These are phyloP conservation scores for Melaleuca alternifolia DNA, from an alignment of 345 rosid genomes.

Conservation along the genomic window DNA sequence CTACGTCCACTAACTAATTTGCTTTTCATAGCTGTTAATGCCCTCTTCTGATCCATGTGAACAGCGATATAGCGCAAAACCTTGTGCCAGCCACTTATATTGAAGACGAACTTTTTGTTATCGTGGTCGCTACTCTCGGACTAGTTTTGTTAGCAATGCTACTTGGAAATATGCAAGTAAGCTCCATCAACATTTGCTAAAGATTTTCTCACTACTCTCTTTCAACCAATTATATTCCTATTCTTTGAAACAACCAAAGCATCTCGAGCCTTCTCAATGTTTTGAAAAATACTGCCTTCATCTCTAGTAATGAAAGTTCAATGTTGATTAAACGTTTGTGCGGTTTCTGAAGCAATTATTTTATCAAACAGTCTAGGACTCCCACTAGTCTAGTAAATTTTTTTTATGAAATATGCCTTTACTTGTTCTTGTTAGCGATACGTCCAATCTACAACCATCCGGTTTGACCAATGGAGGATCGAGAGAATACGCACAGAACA, in stretches of 20 bases:
- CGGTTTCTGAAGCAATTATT: background rate
- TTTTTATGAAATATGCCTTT: background rate
- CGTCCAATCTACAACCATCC: constrained; percentile 52
- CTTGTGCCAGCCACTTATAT: constrained; percentile 17
- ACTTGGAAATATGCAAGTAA: constrained; percentile 57
- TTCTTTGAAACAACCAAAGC: background rate
- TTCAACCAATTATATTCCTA: background rate
- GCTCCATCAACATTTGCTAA: background rate
- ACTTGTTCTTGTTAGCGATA: constrained; percentile 28
- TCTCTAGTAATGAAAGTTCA: background rate
- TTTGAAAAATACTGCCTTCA: background rate
- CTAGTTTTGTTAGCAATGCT: constrained; percentile 55
- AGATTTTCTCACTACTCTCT: background rate
- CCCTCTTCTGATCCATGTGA: constrained; percentile 1
- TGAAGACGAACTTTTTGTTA: constrained; percentile 46
- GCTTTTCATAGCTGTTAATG: background rate
- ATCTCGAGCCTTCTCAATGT: background rate
- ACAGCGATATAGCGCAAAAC: constrained; percentile 38
- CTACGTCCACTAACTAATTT: background rate
- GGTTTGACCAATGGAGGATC: constrained; percentile 67
- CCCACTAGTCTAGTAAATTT: background rate
- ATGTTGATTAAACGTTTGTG: background rate
- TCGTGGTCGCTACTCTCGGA: constrained; percentile 40
- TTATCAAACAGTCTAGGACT: background rate
- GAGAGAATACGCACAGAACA: constrained; percentile 31